Percentiles rank a stretch among this genome's conserved stretches.
Conservation (phyloP, 2,329 filamentous ascomycete genomes). For the Fusarium albidum region DNA sequence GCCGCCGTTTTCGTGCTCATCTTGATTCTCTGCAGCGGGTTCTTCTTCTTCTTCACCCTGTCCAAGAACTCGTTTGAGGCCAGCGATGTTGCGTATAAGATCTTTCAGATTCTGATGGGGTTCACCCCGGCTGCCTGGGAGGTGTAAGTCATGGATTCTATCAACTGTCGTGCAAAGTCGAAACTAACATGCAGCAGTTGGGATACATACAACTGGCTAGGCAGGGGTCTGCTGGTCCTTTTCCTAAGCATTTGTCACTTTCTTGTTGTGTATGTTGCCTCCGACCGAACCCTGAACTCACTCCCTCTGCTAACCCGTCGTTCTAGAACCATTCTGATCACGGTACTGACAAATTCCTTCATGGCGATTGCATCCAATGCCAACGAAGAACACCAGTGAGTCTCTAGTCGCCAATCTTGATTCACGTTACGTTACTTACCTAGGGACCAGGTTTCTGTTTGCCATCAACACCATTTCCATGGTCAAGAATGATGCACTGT, state of each 20-base stretch:
- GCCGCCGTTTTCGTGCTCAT: slow-evolving; percentile 86
- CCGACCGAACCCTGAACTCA: too few species aligned
- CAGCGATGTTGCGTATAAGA: slow-evolving; percentile 81
- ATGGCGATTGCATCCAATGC: slow-evolving; percentile 95
- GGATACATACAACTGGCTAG: slow-evolving; percentile 78
- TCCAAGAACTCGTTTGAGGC: slow-evolving; percentile 77
- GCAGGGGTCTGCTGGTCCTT: slow-evolving; percentile 76
- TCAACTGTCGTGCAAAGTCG: neutral
- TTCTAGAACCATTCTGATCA: slow-evolving; percentile 82
- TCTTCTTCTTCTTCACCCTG: slow-evolving; percentile 92
- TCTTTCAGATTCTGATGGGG: slow-evolving; percentile 95
- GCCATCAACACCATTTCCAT: slow-evolving; percentile 97
- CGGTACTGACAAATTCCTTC: slow-evolving; percentile 95
- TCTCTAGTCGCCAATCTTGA: neutral
- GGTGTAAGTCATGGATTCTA: slow-evolving; percentile 59
- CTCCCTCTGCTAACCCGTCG: slow-evolving; percentile 9
- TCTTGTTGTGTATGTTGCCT: slow-evolving; percentile 72
- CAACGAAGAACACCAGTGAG: slow-evolving; percentile 83
- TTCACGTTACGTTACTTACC: slow-evolving; percentile 18
- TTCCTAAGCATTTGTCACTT: slow-evolving; percentile 97
- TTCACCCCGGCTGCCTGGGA: slow-evolving; percentile 97
- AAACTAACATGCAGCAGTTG: slow-evolving; percentile 55
- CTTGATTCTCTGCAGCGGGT: slow-evolving; percentile 88
- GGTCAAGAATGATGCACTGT: slow-evolving; percentile 97
- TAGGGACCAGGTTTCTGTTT: slow-evolving; percentile 73